Evolutionary conservation across 441 rosid genomes (phyloP).

Genomic region (Adansonia gregorii): DNA sequence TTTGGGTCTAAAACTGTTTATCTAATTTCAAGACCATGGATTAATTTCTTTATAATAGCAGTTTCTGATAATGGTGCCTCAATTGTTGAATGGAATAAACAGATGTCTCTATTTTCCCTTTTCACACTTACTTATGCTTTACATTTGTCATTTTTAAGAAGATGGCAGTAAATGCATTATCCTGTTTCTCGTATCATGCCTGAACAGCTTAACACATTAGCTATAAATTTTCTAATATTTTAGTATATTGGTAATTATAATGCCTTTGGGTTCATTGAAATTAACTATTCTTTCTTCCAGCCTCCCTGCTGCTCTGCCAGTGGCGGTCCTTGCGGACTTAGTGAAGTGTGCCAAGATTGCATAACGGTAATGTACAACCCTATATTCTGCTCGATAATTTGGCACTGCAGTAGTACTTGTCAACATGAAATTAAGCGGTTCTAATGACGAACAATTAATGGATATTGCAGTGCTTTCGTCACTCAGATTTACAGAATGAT

Average conservation of each 20-base stretch:
- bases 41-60: not conserved
- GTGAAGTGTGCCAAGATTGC: constrained; percentile 92
- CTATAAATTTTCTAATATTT: not conserved
- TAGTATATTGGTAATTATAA: constrained; percentile 13
- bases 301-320: constrained; percentile 84
- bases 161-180: not conserved
- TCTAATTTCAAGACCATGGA: constrained; percentile 5
- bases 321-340: constrained; percentile 58
- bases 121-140: constrained; percentile 2
- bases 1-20: constrained; percentile 20
- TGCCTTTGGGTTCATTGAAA: constrained; percentile 21
- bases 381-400: constrained; percentile 18
- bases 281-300: constrained; percentile 46
- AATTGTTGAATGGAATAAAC: constrained; percentile 11
- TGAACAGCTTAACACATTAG: not conserved
- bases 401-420: constrained; percentile 21
- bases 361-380: constrained; percentile 71
- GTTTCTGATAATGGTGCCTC: not conserved
- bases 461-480: constrained; percentile 83
- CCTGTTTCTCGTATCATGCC: constrained; percentile 6
- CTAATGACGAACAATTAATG: constrained; percentile 28
- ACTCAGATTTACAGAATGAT: constrained; percentile 78
- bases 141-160: constrained; percentile 14
- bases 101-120: not conserved
- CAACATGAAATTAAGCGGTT: constrained; percentile 22